phyloP scores from a whole-genome alignment of 805 yeast species.

The Suhomyces canberraensis region DNA sequence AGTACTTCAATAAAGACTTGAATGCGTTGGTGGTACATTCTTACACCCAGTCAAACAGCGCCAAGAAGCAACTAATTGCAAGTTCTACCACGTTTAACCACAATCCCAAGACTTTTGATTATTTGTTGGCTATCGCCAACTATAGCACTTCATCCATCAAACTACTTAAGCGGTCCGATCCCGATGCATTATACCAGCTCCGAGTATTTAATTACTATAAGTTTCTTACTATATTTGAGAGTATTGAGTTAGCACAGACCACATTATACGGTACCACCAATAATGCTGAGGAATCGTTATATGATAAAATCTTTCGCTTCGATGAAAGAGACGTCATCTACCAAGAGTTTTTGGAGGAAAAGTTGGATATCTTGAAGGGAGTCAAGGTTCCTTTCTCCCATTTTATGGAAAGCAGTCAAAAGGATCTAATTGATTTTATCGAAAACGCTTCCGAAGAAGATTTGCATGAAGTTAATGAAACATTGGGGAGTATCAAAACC shows the following conservation, averaged over 20 bases:
- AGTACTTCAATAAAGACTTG: constrained; percentile 36
- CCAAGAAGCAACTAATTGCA: constrained; percentile 36
- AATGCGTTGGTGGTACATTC: constrained; percentile 29
- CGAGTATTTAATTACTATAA: constrained; percentile 42
- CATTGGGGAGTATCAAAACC: constrained; percentile 16
- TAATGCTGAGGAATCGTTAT: constrained; percentile 29
- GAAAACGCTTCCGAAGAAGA: constrained; percentile 15
- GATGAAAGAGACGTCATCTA: constrained; percentile 35
- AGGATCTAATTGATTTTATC: constrained; percentile 13
- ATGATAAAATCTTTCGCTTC: constrained; percentile 38
- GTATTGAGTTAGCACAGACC: constrained; percentile 33
- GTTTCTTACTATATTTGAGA: constrained; percentile 29
- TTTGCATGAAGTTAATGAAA: constrained; percentile 14
- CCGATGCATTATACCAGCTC: constrained; percentile 35
- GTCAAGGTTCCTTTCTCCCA: constrained; percentile 26
- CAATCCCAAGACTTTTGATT: constrained; percentile 34
- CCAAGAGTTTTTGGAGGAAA: constrained; percentile 35
- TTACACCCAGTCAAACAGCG: constrained; percentile 37
- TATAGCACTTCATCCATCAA: constrained; percentile 36
- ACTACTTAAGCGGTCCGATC: constrained; percentile 34
- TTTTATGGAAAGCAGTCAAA: constrained; percentile 23
- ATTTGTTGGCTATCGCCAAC: constrained; percentile 40
- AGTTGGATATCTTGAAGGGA: constrained; percentile 23
- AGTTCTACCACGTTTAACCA: constrained; percentile 25
- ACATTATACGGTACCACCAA: constrained; percentile 24